Evolutionary conservation across 768 basidiomycete species (phyloP).

Genomic region (Pholiota molesta): DNA sequence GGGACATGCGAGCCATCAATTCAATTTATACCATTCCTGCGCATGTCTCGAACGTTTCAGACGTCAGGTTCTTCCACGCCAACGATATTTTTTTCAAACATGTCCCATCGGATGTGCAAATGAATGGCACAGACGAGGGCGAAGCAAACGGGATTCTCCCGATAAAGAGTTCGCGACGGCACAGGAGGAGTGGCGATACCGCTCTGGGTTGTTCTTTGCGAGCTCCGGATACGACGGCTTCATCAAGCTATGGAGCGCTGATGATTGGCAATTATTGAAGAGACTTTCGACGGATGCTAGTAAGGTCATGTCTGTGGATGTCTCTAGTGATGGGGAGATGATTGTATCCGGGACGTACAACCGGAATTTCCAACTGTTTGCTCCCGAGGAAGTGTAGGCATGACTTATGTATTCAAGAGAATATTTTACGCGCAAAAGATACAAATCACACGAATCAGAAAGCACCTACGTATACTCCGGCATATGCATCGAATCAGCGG

Average conservation of each 20-base stretch:
- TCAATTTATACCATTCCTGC: conserved; percentile 97
- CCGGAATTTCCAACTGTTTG: conserved; percentile 92
- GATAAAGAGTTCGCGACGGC: conserved; percentile 40
- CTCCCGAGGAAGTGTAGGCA: conserved; percentile 66
- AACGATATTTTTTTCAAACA: conserved; percentile 54
- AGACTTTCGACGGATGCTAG: conserved; percentile 92
- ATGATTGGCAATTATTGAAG: conserved; percentile 94
- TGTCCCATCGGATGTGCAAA: conserved; percentile 45
- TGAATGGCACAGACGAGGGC: conserved; percentile 49
- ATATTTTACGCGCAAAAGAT: too few species aligned
- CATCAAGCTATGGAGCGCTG: conserved; percentile 96
- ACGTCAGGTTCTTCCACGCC: conserved; percentile 90
- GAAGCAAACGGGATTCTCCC: conserved; percentile 37
- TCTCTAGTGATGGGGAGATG: conserved; percentile 79
- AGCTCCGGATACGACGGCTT: conserved; percentile 94
- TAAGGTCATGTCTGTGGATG: conserved; percentile 99
- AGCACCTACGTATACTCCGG: too few species aligned
- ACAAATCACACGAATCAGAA: too few species aligned
- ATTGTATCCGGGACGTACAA: conserved; percentile 92
- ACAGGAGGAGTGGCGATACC: conserved; percentile 76
- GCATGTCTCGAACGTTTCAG: conserved; percentile 92
- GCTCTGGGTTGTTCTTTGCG: conserved; percentile 90
- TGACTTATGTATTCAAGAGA: background rate
- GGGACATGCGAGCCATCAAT: conserved; percentile 94
- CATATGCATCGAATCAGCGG: too few species aligned